phyloP scores from a whole-genome alignment of 2,329 filamentous ascomycete genomes.

The Fusarium domesticum region DNA sequence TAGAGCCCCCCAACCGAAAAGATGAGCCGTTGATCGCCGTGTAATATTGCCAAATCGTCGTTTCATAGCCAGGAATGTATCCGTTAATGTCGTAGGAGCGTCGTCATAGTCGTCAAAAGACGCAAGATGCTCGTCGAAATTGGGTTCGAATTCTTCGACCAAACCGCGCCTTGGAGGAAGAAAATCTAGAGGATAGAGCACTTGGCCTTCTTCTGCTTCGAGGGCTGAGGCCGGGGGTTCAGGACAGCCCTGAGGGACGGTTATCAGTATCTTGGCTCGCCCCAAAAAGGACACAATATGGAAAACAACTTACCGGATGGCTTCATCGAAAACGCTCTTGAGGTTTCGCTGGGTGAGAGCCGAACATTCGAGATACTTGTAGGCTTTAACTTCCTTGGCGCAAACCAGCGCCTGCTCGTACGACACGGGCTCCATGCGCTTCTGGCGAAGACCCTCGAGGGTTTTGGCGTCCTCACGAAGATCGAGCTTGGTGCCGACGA shows the following conservation, averaged over 20 bases:
- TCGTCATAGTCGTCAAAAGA: conserved; percentile 26
- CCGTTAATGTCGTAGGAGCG: not conserved
- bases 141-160: not conserved
- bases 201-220: conserved; percentile 62
- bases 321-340: conserved; percentile 98
- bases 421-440: conserved; percentile 95
- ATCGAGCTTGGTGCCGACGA: conserved; percentile 96
- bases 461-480: conserved; percentile 84
- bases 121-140: conserved; percentile 5
- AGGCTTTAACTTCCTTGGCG: conserved; percentile 90
- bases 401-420: conserved; percentile 88
- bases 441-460: conserved; percentile 75
- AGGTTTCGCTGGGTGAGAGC: conserved; percentile 93
- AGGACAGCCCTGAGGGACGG: conserved; percentile 65
- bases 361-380: conserved; percentile 98
- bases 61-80: conserved; percentile 23
- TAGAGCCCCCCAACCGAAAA: conserved; percentile 23
- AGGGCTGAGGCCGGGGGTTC: conserved; percentile 59
- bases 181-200: conserved; percentile 63
- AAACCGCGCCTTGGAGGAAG: conserved; percentile 8
- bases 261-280: conserved; percentile 8
- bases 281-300: conserved; percentile 10
- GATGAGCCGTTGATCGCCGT: conserved; percentile 18
- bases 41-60: conserved; percentile 27
- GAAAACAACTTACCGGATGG: conserved; percentile 94